These are phyloP conservation scores for Boletus pseudo-olivaceus DNA, from an alignment of 768 basidiomycete genomes.

Conservation along the genomic window DNA sequence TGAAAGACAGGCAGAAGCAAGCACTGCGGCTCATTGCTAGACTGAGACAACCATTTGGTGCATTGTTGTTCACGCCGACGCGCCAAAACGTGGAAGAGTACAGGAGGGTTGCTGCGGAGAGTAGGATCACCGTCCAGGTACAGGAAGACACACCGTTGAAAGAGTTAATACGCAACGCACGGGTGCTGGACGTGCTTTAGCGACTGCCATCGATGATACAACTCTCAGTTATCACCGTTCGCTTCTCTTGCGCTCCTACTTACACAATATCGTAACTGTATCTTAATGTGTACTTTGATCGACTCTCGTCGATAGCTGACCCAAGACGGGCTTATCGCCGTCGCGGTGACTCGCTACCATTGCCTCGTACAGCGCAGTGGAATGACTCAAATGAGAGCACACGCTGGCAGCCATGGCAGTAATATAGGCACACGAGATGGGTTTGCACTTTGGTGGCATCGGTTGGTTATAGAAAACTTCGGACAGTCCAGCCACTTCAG, in stretches of 20 bases:
- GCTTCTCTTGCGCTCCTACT: no score
- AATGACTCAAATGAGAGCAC: slow-evolving; percentile 29
- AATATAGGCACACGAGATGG: slow-evolving; percentile 43
- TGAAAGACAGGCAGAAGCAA: neutral
- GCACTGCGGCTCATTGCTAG: neutral
- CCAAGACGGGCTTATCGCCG: no score
- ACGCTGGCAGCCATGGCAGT: slow-evolving; percentile 41
- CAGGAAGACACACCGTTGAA: neutral
- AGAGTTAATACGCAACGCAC: neutral
- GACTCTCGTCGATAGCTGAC: no score
- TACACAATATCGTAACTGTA: no score
- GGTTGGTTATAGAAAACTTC: slow-evolving; percentile 43
- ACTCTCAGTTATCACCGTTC: no score
- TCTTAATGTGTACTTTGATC: no score
- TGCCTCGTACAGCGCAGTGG: slow-evolving; percentile 40
- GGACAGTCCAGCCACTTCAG: slow-evolving; percentile 42
- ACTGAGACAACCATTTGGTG: slow-evolving; percentile 4
- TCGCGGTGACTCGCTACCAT: slow-evolving; percentile 49
- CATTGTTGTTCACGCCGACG: neutral
- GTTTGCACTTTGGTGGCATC: slow-evolving; percentile 51
- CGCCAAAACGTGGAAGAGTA: neutral
- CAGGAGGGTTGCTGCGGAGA: slow-evolving; percentile 13
- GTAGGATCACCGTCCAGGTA: slow-evolving; percentile 7
- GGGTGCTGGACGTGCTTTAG: slow-evolving; percentile 7
- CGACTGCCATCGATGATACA: no score